Base-by-base conservation (phyloP, 305 asterid genomes). In the Fraxinus greggii region DNA sequence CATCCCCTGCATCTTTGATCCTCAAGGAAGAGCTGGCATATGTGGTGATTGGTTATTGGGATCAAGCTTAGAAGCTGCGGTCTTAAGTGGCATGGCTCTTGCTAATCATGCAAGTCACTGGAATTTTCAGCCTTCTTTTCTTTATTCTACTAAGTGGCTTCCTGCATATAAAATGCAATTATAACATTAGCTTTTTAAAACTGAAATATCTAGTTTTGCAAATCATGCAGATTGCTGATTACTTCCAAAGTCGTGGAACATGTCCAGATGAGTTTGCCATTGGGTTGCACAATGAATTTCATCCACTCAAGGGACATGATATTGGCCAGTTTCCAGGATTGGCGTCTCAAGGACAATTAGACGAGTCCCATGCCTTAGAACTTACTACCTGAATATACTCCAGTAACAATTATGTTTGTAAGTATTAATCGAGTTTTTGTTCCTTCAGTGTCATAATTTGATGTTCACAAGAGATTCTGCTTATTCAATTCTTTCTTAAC, bases 41-140 rank as follows among this genome's bases (percentile, higher is more conserved):
- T 96, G 99, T 72, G 98, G 99, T 83, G 99, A 96, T 88, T 96
- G 98, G 99, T 89, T 96, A 78, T 80, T 92, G 81, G 99, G 99
- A 33, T 96, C 98, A 77, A 96, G 94, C 87, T 79, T 96, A 85
- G 99, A 96, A 87, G 89, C 97, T 82, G 97, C 99, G 79, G 98
- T 97, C 59, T 86, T 93, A 85, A 96, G 99, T 84, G 99, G 99
- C 86, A 91, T 94, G 86, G 92, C 94, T 85, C 94, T 96, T 75
- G 99, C 98, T 88, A 91, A 94, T 90, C 97, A 93, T 86, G 99
- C 84, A 88, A 92, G 90, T 82, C 36, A 35, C 77, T 77, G 72
- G 21, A 29, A 76, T 72, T 76, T 54, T 56, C 28, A 65, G 15
- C 73, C 72, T 32, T 48, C 78, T 73, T 23, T 56, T 42, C 79